Conservation (phyloP, 352 stramenopile species). For the Phytophthora multivora region DNA sequence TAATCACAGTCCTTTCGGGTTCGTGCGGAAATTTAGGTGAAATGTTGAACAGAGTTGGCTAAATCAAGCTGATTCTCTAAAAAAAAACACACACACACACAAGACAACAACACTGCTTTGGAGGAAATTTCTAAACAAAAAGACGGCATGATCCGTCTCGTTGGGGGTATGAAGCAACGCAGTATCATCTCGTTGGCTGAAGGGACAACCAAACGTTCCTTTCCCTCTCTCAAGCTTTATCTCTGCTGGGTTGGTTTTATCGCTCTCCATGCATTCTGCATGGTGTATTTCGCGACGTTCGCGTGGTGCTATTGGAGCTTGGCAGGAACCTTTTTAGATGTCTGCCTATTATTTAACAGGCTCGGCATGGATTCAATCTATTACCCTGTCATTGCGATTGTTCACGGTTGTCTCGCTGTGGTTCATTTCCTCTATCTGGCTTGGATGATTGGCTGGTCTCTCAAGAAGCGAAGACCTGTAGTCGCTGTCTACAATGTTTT, state of each 20-base stretch:
- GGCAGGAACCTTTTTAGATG: conserved; percentile 5
- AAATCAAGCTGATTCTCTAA: too few species aligned
- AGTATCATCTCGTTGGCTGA: neutral
- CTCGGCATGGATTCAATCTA: conserved; percentile 11
- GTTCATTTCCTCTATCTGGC: conserved; percentile 17
- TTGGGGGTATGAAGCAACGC: neutral
- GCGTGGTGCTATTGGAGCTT: conserved; percentile 25
- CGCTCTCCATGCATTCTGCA: conserved; percentile 12
- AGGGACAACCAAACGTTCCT: neutral
- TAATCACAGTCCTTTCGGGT: too few species aligned
- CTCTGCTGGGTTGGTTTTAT: conserved; percentile 18
- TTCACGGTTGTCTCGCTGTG: conserved; percentile 15
- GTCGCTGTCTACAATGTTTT: conserved; percentile 20
- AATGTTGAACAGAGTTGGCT: too few species aligned
- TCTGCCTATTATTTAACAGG: conserved; percentile 12
- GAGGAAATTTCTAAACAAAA: too few species aligned
- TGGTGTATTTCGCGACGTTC: conserved; percentile 12
- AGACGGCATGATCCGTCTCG: neutral
- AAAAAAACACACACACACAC: too few species aligned
- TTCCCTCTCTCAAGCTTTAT: conserved; percentile 3
- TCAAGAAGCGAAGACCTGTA: conserved; percentile 25
- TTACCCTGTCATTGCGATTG: conserved; percentile 13
- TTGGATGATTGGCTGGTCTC: conserved; percentile 30
- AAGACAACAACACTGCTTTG: too few species aligned
- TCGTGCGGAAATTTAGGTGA: too few species aligned